These are phyloP conservation scores for Adansonia rubrostipa DNA, from an alignment of 441 rosid species.

Conservation along the genomic window DNA sequence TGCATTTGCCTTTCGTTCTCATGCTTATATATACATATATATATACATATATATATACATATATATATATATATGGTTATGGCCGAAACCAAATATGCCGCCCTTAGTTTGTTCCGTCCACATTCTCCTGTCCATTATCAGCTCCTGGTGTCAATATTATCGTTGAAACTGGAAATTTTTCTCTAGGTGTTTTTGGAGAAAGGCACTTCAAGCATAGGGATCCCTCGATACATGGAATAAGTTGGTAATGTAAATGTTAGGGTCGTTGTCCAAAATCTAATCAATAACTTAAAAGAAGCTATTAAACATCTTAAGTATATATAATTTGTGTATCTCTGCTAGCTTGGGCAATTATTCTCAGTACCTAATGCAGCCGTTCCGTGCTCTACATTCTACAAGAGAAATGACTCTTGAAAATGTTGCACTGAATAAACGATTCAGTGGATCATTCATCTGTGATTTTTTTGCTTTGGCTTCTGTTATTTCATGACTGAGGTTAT, in stretches of 20 bases:
- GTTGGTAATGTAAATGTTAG: too few relatives aligned
- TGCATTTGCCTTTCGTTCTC: conserved; percentile 30
- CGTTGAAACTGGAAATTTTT: conserved; percentile 18
- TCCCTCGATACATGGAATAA: neutral
- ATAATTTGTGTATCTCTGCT: neutral
- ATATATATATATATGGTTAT: neutral
- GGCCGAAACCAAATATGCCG: neutral
- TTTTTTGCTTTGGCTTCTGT: neutral
- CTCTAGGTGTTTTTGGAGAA: neutral
- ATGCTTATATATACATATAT: neutral
- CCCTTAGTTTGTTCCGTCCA: neutral
- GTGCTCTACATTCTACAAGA: too few relatives aligned
- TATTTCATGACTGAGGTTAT: neutral
- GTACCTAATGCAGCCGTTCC: too few relatives aligned
- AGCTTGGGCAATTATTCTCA: too few relatives aligned
- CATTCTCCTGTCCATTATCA: conserved; percentile 20
- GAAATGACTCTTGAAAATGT: too few relatives aligned
- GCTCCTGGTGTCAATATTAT: conserved; percentile 26
- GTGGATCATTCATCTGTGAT: neutral
- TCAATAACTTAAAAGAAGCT: neutral
- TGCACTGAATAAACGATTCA: neutral
- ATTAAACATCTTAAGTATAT: neutral
- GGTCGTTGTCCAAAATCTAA: neutral
- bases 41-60: too few relatives aligned
- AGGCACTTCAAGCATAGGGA: neutral